Base-by-base conservation (phyloP, 441 rosid genomes). In the Metrosideros polymorpha region DNA sequence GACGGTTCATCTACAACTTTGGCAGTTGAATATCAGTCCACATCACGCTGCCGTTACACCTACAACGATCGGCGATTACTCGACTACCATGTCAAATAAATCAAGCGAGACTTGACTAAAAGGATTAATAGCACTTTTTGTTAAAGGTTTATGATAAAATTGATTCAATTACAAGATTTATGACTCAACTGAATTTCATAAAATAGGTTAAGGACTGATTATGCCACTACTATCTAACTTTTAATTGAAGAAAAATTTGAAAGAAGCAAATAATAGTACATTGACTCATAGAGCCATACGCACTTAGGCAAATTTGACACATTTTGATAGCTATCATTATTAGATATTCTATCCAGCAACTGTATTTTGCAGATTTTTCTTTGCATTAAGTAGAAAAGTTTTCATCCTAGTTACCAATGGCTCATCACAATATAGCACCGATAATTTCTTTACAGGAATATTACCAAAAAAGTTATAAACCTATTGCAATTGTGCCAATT, bases 1-100 rank as follows among this genome's bases (percentile, higher is more conserved):
- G 25, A 32, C 25, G 0, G 1, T 19, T 22, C 79, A 35, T 66
- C 47, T 66, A 9, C 22, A 32, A 32, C 0, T 30, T 63, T 3
- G 6, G 17, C 4, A 63, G 42, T 35, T 66, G 25, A 35, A 35
- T 66, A 66, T 9, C 1, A 18, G 13, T 19, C 77, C 25, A 32
- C 7, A 0, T 0, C 77, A 35, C 4, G 77, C 6, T n/a, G n/a
- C 22, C 9, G n/a, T n/a, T n/a, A n/a, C n/a, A n/a, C n/a, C n/a
- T n/a, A n/a, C 39, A 27, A 30, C 0, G 12, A 5, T 2, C 0
- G 4, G 7, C 14, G 15, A 66, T 4, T 18, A 35, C 45, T 35
- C 32, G 45, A 19, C 7, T 66, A 2, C 6, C 77, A 5, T 1
- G 24, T 66, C 77, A 35, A 19, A 66, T 66, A 66, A 66, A 66